Evolutionary conservation across 371 early-diverging fungal genomes (phyloP).

Genomic region (Syncephalastrum monosporum): DNA sequence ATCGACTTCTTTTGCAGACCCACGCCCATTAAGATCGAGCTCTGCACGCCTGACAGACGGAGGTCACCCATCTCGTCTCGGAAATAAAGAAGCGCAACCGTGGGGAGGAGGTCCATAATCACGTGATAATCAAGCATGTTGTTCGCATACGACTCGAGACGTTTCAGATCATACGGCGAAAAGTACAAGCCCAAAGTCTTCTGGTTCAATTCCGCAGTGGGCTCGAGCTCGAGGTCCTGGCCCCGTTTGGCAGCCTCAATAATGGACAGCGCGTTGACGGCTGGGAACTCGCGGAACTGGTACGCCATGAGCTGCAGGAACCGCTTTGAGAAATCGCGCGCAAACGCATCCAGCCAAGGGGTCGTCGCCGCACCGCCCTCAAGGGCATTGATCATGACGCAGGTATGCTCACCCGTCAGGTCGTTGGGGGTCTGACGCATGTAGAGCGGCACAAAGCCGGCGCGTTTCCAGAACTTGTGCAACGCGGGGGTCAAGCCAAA

Average conservation of each 20-base stretch:
- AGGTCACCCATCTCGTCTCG: slow-evolving; percentile 59
- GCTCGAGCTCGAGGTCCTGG: slow-evolving; percentile 24
- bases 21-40: slow-evolving; percentile 80
- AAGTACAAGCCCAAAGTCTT: slow-evolving; percentile 64
- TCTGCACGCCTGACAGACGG: slow-evolving; percentile 85
- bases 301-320: slow-evolving; percentile 85
- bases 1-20: slow-evolving; percentile 92
- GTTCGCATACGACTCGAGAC: slow-evolving; percentile 91
- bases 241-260: slow-evolving; percentile 70
- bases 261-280: slow-evolving; percentile 80
- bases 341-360: slow-evolving; percentile 78
- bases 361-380: slow-evolving; percentile 52
- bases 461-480: slow-evolving; percentile 96
- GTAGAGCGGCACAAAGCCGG: slow-evolving; percentile 92
- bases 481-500: slow-evolving; percentile 91
- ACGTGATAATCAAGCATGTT: slow-evolving; percentile 97
- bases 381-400: slow-evolving; percentile 91
- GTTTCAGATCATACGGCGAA: slow-evolving; percentile 89
- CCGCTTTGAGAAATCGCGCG: slow-evolving; percentile 86
- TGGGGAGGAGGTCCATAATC: slow-evolving; percentile 89
- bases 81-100: slow-evolving; percentile 80
- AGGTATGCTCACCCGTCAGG: slow-evolving; percentile 97
- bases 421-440: slow-evolving; percentile 97
- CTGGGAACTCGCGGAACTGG: slow-evolving; percentile 84
- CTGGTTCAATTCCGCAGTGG: slow-evolving; percentile 33